Base-by-base conservation (phyloP, 2,329 filamentous ascomycete genomes). In the Aspergillus bombycis region DNA sequence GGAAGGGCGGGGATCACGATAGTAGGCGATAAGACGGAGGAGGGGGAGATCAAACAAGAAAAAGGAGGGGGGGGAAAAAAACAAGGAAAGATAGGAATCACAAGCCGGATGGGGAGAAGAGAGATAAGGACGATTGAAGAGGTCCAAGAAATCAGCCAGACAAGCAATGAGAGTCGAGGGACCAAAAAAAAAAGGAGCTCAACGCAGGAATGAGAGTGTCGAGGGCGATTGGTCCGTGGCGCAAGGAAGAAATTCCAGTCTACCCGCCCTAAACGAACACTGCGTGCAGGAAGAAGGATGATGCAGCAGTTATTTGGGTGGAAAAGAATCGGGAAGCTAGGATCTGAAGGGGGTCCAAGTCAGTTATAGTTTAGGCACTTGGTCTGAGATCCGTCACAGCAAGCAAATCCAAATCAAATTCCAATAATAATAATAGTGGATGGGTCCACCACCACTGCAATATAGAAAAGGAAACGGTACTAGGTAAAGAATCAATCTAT, bases 211-310 rank as follows among this genome's bases (percentile, higher is more conserved):
- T 53, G 26, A 41, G 26, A 50, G 30, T 26, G 26, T 43, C 30
- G 48, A 21, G 38, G 48, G 48, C 21, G 58, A 60, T 60, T 60
- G 59, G 61, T 58, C 62, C 62, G 58, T 55, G 55, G 50, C 36
- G 28, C 48, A 52, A 52, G 48, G 28, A 52, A 60, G 64, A 61
- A 72, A 74, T 73, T 72, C 69, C 65, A 68, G 69, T 64, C 71
- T 74, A 74, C 71, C 73, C 73, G 74, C 74, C 71, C 70, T 74
- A 74, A 70, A 75, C 73, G 74, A 71, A 50, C 58, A 72, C 64
- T 66, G 61, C 19, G 14, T 38, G 52, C 52, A 55, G 32, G 50
- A 53, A 4, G 32, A 5, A 55, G 21, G 52, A 38, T 38, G 52
- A 38, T 38, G 52, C 52, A 38, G 58, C 58, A 60, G 36, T 43